A percentile compares a stretch with the other conserved stretches of the same genome.
Evolutionary conservation across 371 early-diverging fungal genomes (phyloP).

Genomic region (Mucor velutinosus): DNA sequence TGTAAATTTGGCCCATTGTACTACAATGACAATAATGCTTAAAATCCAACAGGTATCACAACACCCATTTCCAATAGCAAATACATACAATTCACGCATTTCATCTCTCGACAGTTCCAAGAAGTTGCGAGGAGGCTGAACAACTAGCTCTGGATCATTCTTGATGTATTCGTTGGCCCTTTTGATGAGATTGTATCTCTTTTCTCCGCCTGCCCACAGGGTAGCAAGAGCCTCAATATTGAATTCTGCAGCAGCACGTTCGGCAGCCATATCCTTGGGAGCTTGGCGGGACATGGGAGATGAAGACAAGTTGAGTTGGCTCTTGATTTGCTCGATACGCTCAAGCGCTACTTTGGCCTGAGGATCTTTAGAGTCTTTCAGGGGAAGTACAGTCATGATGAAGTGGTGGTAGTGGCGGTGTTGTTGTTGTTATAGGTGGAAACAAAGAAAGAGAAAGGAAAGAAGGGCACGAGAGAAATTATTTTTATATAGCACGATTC

Average conservation of each 20-base stretch:
- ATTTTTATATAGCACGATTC: neutral
- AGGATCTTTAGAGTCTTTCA: constrained; percentile 23
- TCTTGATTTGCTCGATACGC: constrained; percentile 40
- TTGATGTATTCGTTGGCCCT: constrained; percentile 55
- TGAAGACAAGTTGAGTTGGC: constrained; percentile 34
- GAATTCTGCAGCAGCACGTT: constrained; percentile 61
- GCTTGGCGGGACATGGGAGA: constrained; percentile 42
- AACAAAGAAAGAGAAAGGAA: constrained; percentile 2
- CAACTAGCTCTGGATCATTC: constrained; percentile 59
- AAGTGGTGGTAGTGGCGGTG: too few species aligned
- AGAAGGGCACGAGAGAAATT: neutral
- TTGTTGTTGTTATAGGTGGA: neutral
- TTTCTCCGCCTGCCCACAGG: constrained; percentile 52
- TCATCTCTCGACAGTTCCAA: constrained; percentile 60
- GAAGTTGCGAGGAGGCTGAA: constrained; percentile 53
- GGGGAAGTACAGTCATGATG: constrained; percentile 9
- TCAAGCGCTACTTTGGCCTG: constrained; percentile 37
- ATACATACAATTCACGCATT: constrained; percentile 59
- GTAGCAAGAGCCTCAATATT: constrained; percentile 52
- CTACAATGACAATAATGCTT: constrained; percentile 18
- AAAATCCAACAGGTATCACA: neutral
- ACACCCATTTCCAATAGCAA: neutral
- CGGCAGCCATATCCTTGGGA: constrained; percentile 35
- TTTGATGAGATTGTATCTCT: constrained; percentile 25
- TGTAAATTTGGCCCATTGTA: constrained; percentile 60